Base-by-base conservation (phyloP, 148 eudicot species). In the Cornus suecica region DNA sequence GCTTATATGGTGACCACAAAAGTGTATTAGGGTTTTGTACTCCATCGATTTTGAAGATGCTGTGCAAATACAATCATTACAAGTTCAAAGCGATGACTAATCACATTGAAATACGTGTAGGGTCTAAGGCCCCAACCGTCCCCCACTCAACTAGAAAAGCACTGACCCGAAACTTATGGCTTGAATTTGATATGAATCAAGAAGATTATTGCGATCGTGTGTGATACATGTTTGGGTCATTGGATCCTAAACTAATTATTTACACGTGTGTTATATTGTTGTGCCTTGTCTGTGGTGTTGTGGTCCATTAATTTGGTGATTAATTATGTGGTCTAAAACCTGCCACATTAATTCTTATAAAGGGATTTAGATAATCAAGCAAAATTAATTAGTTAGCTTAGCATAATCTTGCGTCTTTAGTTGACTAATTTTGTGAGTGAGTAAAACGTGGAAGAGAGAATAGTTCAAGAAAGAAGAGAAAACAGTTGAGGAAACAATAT, bases 51-150 rank as follows among this genome's bases (percentile, higher is more conserved):
- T n/a, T 69, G 69, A 78, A 69, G 52, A 37, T 34, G 70, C 74
- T 65, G 76, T 65, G 61, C 56, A 78, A 70, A 68, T 1, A 66
- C 69, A 76, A 80, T 73, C 51, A 83, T 77, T 80, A 69, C 77
- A 10, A 37, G 63, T 68, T 25, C 66, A 62, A 31, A 31, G 67
- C 51, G 65, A 72, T 18, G 65, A 61, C 78, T 54, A 25, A 77
- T 78, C 82, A 72, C 80, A 51, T 79, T 75, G 67, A 66, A 52
- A 65, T 48, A 79, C 76, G 82, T 82, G 84, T 82, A 82, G 78
- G 75, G 79, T 13, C 10, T 41, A 8, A 15, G 25, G 6, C 24
- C 64, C 34, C 26, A 29, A n/a, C n/a, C n/a, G n/a, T n/a, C 18
- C 27, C 8, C 42, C 2, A 34, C 22, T 41, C 41, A 37, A 77